Percentiles rank a stretch among this genome's conserved stretches.
phyloP scores from a whole-genome alignment of 2,329 filamentous ascomycete genomes.

The Alternaria rosae region DNA sequence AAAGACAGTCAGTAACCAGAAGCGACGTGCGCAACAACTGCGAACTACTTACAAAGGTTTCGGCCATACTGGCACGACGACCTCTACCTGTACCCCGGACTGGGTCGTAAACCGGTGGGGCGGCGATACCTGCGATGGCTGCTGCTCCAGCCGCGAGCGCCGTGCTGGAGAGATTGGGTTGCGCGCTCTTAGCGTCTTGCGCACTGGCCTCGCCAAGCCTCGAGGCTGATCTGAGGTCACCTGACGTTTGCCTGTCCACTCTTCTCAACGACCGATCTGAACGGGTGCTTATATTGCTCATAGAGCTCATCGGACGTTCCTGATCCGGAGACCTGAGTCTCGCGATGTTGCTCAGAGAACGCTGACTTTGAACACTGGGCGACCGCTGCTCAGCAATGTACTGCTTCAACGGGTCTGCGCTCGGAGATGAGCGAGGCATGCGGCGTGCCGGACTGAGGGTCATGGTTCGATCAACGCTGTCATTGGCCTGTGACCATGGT shows the following conservation, averaged over 20 bases:
- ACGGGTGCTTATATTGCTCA: conserved; percentile 63
- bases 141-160: conserved; percentile 46
- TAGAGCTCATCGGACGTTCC: conserved; percentile 68
- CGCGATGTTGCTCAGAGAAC: conserved; percentile 52
- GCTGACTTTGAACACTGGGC: conserved; percentile 54
- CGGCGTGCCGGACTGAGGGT: conserved; percentile 46
- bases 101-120: conserved; percentile 71
- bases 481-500: conserved; percentile 56
- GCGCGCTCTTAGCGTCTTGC: conserved; percentile 43
- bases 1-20: conserved; percentile 34
- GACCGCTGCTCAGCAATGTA: conserved; percentile 46
- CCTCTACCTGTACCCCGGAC: conserved; percentile 87
- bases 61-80: conserved; percentile 81
- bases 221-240: conserved; percentile 76
- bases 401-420: conserved; percentile 46
- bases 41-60: conserved; percentile 82
- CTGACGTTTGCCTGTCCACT: conserved; percentile 71
- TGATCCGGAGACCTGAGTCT: conserved; percentile 54
- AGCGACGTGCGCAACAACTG: conserved; percentile 13
- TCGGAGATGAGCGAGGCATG: conserved; percentile 46
- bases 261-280: conserved; percentile 76
- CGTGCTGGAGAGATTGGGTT: conserved; percentile 42
- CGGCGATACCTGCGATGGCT: conserved; percentile 54
- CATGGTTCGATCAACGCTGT: conserved; percentile 53
- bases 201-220: conserved; percentile 62